Evolutionary conservation across 768 basidiomycete genomes (phyloP), one percentile per base, ranked within the genome.

Genomic region (Tylopilus balloui): DNA sequence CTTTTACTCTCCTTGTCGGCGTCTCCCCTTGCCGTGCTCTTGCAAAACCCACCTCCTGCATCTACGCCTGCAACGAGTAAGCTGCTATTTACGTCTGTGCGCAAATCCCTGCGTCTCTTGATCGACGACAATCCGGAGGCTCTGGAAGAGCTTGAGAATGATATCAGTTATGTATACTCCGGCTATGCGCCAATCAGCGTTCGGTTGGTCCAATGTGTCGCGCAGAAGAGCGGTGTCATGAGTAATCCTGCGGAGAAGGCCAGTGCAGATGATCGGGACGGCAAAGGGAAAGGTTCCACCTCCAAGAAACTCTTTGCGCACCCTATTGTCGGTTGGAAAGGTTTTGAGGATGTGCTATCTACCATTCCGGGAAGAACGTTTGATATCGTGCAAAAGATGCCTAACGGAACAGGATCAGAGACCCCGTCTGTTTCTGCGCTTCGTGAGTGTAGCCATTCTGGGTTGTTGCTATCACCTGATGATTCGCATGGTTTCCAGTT

Each of bases 111-210:
- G 7, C 83, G 92, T 24, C 79, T 98, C n/a, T 76, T 98, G 14
- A 91, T 96, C 60, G 95, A 98, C 56, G 91, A 93, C 52, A 82
- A 73, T 52, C 76, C 79, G 40, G 88, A 90, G 58, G 81, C 80
- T 9, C 68, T 85, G 24, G 88, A 87, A 52, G 87, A 88, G 61
- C 77, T 87, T 28, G 92, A 96, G 62, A 91, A 91, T 62, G 96
- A 99, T 67, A 90, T 97, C 66, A 86, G 89, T 52, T 98, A 89
- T 65, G 89, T 92, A 29, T 99, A 96, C 71, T 96, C 93, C 1
- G 96, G 95, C 17, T 98, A 92, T 66, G 95, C 96, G 1, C 96
- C 96, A 13, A 81, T 98, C 56, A 90, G 86, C 64, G 69, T 97
- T 21, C 81, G 96, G 28, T 78, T 98, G 8, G 86, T 98, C 3